Base-by-base conservation (phyloP, 441 rosid genomes). In the Corymbia calophylla region DNA sequence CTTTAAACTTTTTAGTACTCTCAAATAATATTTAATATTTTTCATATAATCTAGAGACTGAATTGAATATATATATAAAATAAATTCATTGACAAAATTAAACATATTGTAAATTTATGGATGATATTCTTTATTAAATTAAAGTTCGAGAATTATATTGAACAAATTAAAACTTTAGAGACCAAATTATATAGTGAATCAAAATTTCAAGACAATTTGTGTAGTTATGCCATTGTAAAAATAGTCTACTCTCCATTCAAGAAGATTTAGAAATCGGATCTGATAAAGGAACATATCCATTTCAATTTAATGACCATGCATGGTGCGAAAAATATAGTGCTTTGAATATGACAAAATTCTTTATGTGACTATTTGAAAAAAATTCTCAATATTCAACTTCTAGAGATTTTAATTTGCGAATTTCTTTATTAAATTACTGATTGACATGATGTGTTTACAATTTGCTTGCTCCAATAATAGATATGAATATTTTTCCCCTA, bases 41-140 rank as follows among this genome's bases (percentile, higher is more conserved):
- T 54, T 54, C n/a, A 19, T 17, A 54, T 54, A 7, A 18, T 54
- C 18, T 0, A 7, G 18, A 1, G 4, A 54, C 9, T 54, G 18
- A 53, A 3, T 53, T 53, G 2, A 17, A 53, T 53, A 6, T 6
- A 53, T 53, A 53, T 3, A 7, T 35, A 35, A 35, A 35, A 35
- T 2, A 35, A 53, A 53, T 53, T 3, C 21, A 53, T 16, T 0
- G 3, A 53, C 7, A 16, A 53, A 1, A 53, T 53, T 53, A 2
- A 53, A 17, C 10, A 55, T 18, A 19, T 55, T 19, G 21, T 18
- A 55, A 55, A 1, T 55, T 55, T 0, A 4, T 1, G 0, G 1
- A 55, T 4, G 9, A 8, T 2, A 55, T 55, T 55, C 0, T 0
- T 18, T 3, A 55, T 55, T 55, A 55, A 4, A 1, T 3, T 19